These are phyloP conservation scores for Achaetomiella virescens DNA, from an alignment of 495 filamentous ascomycete genomes.

Conservation along the genomic window DNA sequence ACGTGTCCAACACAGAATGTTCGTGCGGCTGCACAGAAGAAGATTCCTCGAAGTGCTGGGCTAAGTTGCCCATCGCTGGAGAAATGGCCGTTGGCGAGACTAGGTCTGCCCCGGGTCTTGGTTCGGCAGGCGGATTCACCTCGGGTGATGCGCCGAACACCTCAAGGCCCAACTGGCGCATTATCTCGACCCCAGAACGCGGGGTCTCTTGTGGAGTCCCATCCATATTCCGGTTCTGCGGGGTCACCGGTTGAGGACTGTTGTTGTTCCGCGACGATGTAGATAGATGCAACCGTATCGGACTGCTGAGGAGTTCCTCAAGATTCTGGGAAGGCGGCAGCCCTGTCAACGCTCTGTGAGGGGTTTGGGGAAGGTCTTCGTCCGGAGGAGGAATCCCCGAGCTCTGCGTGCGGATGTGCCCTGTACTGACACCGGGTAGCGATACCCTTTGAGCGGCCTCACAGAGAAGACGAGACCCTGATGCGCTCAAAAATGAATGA, in stretches of 20 bases:
- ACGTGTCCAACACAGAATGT: neutral
- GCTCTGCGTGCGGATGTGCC: conserved; percentile 18
- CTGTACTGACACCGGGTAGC: conserved; percentile 19
- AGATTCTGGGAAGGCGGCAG: neutral
- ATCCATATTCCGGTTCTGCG: conserved; percentile 22
- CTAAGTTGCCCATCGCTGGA: neutral
- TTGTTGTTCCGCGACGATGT: neutral
- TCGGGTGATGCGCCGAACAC: conserved; percentile 2
- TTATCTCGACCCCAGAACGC: conserved; percentile 27
- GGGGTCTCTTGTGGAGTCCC: conserved; percentile 4
- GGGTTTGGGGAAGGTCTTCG: conserved; percentile 19
- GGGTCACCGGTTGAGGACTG: neutral
- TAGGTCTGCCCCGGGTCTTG: neutral
- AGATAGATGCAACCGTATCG: neutral
- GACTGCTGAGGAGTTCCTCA: neutral
- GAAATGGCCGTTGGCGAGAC: conserved; percentile 12
- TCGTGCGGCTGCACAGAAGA: neutral
- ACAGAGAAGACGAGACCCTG: neutral
- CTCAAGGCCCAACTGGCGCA: conserved; percentile 16
- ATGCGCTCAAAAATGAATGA: neutral
- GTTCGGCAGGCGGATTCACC: neutral
- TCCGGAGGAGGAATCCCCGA: conserved; percentile 2
- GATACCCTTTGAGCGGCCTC: conserved; percentile 29
- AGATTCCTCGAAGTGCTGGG: conserved; percentile 2
- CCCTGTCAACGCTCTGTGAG: neutral